A percentile compares a stretch with the other conserved stretches of the same genome.
Conservation (phyloP, 768 basidiomycete genomes). For the Suillus luteus region DNA sequence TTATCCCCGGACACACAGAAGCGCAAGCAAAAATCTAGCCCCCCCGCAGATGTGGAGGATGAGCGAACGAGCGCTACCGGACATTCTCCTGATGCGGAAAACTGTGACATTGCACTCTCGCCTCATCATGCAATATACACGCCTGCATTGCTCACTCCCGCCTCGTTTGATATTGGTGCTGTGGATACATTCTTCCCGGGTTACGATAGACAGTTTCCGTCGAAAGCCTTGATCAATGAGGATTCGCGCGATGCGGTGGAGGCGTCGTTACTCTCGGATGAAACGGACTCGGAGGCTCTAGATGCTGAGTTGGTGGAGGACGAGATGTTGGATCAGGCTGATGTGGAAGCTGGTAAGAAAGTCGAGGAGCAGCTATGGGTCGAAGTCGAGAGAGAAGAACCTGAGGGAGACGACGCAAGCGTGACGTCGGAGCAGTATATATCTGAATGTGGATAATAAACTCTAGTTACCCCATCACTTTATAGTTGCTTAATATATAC, state of each 20-base stretch:
- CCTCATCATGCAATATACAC: conserved; percentile 35
- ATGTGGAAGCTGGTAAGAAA: conserved; percentile 31
- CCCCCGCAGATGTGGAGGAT: conserved; percentile 21
- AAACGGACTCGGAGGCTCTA: conserved; percentile 41
- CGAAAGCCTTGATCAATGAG: conserved; percentile 19
- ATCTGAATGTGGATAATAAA: not conserved
- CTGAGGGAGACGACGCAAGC: conserved; percentile 1
- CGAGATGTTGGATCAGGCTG: conserved; percentile 39
- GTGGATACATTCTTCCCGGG: conserved; percentile 22
- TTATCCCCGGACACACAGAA: conserved; percentile 12
- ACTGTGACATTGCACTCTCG: conserved; percentile 17
- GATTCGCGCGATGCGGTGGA: conserved; percentile 24
- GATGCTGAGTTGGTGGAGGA: conserved; percentile 46
- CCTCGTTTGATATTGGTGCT: conserved; percentile 15
- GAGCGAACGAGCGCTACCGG: conserved; percentile 6
- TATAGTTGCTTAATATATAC: not conserved
- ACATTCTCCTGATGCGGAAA: conserved; percentile 12
- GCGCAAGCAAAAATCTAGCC: conserved; percentile 7
- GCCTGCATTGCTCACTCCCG: conserved; percentile 39
- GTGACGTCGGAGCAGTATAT: not conserved
- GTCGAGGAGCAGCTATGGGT: conserved; percentile 49
- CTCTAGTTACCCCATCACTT: not conserved
- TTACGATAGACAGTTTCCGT: conserved; percentile 26
- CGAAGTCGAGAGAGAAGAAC: conserved; percentile 31
- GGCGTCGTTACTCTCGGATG: conserved; percentile 31